Evolutionary conservation across 331 rosid genomes (phyloP).

Genomic region (Cucumis variabilis): DNA sequence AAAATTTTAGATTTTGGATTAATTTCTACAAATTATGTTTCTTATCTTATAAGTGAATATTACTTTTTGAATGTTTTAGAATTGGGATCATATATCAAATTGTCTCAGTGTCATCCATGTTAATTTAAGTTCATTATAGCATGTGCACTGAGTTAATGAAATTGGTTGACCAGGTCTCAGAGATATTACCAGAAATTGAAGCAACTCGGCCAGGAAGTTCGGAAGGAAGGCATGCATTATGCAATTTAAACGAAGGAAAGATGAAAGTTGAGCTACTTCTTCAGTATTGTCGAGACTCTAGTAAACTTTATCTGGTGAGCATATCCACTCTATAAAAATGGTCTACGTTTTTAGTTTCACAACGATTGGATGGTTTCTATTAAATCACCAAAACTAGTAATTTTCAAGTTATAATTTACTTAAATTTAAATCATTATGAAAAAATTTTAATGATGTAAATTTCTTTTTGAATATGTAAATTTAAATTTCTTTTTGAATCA

Average conservation of each 20-base stretch:
- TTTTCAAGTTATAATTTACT: not conserved
- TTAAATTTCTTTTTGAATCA: too few relatives aligned
- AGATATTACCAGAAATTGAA: constrained; percentile 74
- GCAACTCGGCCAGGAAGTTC: constrained; percentile 79
- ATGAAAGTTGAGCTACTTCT: constrained; percentile 66
- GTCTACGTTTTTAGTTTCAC: not conserved
- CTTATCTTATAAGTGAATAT: not conserved
- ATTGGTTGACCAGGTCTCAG: constrained; percentile 52
- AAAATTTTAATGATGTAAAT: too few relatives aligned
- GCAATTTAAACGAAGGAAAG: constrained; percentile 52
- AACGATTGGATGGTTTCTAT: not conserved
- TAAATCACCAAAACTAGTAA: not conserved
- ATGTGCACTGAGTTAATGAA: constrained; percentile 69
- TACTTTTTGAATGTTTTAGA: constrained; percentile 1
- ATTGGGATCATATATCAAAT: constrained; percentile 13
- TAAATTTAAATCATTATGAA: not conserved
- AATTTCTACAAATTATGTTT: not conserved
- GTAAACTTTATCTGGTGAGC: constrained; percentile 90
- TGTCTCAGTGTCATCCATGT: constrained; percentile 28
- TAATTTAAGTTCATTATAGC: constrained; percentile 66
- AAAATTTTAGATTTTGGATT: not conserved
- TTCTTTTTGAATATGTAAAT: too few relatives aligned
- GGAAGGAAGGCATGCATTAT: constrained; percentile 70
- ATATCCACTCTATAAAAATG: not conserved
- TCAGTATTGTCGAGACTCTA: constrained; percentile 68